phyloP scores from a whole-genome alignment of 805 yeast genomes.

The Starmerella bacillaris region DNA sequence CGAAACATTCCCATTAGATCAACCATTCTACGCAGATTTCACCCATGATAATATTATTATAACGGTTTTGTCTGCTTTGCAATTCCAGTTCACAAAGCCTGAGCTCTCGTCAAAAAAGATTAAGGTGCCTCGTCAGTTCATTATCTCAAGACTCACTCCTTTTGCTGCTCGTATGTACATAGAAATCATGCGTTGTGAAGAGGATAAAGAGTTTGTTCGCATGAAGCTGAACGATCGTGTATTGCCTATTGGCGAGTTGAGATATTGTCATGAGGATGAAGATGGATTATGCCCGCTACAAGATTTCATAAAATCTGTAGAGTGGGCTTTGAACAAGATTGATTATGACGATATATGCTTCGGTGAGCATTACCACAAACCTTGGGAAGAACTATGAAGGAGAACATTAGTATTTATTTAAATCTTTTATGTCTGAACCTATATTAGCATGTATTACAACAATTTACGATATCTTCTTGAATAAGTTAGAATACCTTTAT shows the following conservation, averaged over 20 bases:
- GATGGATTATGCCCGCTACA: slow-evolving; percentile 23
- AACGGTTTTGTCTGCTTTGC: slow-evolving; percentile 46
- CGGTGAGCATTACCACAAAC: slow-evolving; percentile 10
- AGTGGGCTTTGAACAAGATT: slow-evolving; percentile 16
- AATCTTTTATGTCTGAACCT: too few species aligned
- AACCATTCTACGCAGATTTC: slow-evolving; percentile 46
- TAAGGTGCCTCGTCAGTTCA: slow-evolving; percentile 25
- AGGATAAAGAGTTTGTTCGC: slow-evolving; percentile 18
- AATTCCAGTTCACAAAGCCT: slow-evolving; percentile 28
- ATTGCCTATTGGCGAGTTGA: slow-evolving; percentile 23
- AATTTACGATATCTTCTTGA: too few species aligned
- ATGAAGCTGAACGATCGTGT: slow-evolving; percentile 25
- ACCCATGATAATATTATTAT: slow-evolving; percentile 58
- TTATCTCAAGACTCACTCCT: slow-evolving; percentile 26
- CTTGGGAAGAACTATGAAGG: too few species aligned
- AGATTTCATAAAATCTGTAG: slow-evolving; percentile 19
- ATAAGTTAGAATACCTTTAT: too few species aligned
- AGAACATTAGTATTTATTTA: too few species aligned
- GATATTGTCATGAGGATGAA: slow-evolving; percentile 20
- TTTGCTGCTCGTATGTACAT: slow-evolving; percentile 27
- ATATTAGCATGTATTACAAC: too few species aligned
- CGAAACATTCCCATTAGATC: slow-evolving; percentile 27
- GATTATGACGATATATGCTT: slow-evolving; percentile 21
- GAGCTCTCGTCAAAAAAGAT: slow-evolving; percentile 32
- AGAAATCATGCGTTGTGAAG: slow-evolving; percentile 24